These are phyloP conservation scores for Kwoniella europaea DNA, from an alignment of 768 basidiomycete species.

Conservation along the genomic window DNA sequence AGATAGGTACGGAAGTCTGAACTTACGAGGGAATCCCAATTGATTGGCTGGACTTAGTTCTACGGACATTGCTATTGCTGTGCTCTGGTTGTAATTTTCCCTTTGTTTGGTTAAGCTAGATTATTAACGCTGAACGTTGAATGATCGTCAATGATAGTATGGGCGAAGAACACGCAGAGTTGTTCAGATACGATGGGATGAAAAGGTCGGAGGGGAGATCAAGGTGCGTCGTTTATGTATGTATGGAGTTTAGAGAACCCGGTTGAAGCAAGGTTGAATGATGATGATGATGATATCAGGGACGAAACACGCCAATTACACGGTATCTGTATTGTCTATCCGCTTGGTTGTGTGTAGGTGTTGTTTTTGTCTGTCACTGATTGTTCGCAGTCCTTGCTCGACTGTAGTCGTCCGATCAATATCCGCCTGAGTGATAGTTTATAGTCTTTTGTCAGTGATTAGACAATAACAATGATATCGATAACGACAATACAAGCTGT, in stretches of 20 bases:
- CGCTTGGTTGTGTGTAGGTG: not conserved
- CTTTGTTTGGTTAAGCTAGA: not conserved
- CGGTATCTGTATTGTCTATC: not conserved
- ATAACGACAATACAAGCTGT: too few species aligned
- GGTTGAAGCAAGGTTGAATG: not conserved
- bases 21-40: conserved; percentile 58
- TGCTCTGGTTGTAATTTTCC: not conserved
- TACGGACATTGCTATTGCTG: conserved; percentile 43
- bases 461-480: too few species aligned
- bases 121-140: not conserved
- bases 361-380: not conserved
- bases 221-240: too few species aligned
- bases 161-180: too few species aligned
- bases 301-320: not conserved
- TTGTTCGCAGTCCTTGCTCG: not conserved
- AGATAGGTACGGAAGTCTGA: not conserved
- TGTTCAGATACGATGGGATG: too few species aligned
- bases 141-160: too few species aligned
- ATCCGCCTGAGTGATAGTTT: too few species aligned
- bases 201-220: too few species aligned
- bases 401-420: not conserved
- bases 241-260: not conserved
- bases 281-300: not conserved
- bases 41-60: conserved; percentile 49
- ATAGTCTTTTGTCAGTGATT: too few species aligned